Base-by-base conservation (phyloP, 164 flowering plant genomes). In the Vitis vinifera region DNA sequence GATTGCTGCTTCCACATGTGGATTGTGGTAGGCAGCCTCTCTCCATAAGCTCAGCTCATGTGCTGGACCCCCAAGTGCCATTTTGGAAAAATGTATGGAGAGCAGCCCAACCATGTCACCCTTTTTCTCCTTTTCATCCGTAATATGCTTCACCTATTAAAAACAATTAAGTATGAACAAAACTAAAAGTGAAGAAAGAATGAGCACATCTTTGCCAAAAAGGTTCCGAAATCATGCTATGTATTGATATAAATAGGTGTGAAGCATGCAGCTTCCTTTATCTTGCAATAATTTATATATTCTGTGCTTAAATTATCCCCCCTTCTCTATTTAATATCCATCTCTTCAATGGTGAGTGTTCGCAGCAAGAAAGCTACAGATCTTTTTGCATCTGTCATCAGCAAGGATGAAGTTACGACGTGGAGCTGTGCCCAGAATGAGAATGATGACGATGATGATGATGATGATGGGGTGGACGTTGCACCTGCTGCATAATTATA, bases 401-500 rank as follows among this genome's bases (percentile, higher is more conserved):
- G 9, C 4, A 16, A 6, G 3, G 66, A n/a, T 3, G 27, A 27
- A 12, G 16, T 31, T 10, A 19, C 49, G 11, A 9, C 16, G 53
- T 30, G 15, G 11, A 1, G 14, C 14, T 9, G 16, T 29, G 13
- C 17, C 50, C 0, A 19, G 23, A 3, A 19, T 71, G 68, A 71
- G 53, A 68, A 64, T 47, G 75, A 71, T 12, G 67, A 55, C 27
- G 73, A 75, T 10, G 74, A 75, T 44, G 78, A 75, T 13, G 79
- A 76, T 19, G 75, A 68, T n/a, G 75, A 75, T 31, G 75, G 68
- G n/a, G 72, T n/a, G 3, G 75, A 71, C 31, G 69, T 76, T 6
- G 79, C 79, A 10, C 79, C 79, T 0, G 79, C 79, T 10, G 79
- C 79, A 57, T 75, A 66, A 60, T 52, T 51, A 51, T 51, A 10